phyloP scores from a whole-genome alignment of 176 grass and related monocot genomes.

The Rhynchospora breviuscula region DNA sequence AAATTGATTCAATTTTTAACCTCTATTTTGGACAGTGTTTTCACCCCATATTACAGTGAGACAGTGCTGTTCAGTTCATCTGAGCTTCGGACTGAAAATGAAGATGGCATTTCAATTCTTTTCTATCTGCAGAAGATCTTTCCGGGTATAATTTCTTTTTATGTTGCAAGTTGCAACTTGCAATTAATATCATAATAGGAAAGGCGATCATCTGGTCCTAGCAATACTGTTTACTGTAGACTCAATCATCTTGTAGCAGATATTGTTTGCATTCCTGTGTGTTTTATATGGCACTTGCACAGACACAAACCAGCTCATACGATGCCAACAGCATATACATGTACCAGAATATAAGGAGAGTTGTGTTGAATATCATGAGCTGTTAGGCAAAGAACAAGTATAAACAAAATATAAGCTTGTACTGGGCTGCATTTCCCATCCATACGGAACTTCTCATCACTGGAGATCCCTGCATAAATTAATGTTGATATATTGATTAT shows the following conservation, averaged over 20 bases:
- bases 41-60: conserved; percentile 97
- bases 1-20: conserved; percentile 23
- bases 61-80: conserved; percentile 86
- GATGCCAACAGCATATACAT: not conserved
- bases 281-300: not conserved
- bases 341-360: not conserved
- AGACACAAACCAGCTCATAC: not conserved
- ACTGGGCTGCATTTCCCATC: not conserved
- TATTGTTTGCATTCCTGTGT: not conserved
- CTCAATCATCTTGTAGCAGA: not conserved
- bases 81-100: conserved; percentile 70
- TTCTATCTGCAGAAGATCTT: conserved; percentile 99
- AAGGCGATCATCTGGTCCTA: not conserved
- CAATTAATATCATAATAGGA: not conserved
- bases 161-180: not conserved
- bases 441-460: not conserved
- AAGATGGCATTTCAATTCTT: conserved; percentile 89
- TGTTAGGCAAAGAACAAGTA: not conserved
- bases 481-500: not conserved
- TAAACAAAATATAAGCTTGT: not conserved
- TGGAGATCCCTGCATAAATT: not conserved
- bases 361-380: not conserved
- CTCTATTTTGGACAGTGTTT: conserved; percentile 70
- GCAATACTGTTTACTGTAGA: not conserved
- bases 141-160: conserved; percentile 46